Percentiles rank a stretch among this genome's conserved stretches.
Evolutionary conservation across 345 rosid species (phyloP).

Genomic region (Excoecaria cochinchinensis): DNA sequence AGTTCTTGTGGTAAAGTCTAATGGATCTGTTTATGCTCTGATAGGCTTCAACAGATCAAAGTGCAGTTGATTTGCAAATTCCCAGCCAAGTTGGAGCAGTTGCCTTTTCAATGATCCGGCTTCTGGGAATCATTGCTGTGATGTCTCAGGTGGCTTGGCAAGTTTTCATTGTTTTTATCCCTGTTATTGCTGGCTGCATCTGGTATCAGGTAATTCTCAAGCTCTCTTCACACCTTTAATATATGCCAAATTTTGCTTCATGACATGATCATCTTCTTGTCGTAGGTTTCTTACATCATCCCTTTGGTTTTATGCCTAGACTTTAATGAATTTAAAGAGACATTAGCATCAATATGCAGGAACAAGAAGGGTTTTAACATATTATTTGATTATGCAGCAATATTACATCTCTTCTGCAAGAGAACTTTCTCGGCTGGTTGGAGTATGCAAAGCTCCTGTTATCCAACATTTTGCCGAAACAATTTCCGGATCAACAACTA

Average conservation of each 20-base stretch:
- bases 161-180: slow-evolving; percentile 68
- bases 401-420: slow-evolving; percentile 68
- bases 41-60: slow-evolving; percentile 87
- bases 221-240: not conserved
- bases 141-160: slow-evolving; percentile 88
- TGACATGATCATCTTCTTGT: not conserved
- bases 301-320: not conserved
- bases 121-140: slow-evolving; percentile 63
- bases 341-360: not conserved
- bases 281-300: not conserved
- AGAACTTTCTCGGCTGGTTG: slow-evolving; percentile 65
- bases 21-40: slow-evolving; percentile 4
- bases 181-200: slow-evolving; percentile 54
- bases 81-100: slow-evolving; percentile 43
- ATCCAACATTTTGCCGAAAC: slow-evolving; percentile 79
- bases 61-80: slow-evolving; percentile 54
- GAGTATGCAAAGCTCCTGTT: slow-evolving; percentile 70
- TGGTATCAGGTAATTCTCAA: slow-evolving; percentile 70
- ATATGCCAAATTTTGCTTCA: not conserved
- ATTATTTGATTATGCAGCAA: slow-evolving; percentile 42
- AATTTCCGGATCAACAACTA: slow-evolving; percentile 60
- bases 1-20: not conserved
- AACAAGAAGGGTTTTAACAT: not conserved
- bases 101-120: slow-evolving; percentile 54
- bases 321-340: not conserved